A percentile compares a stretch with the other conserved stretches of the same genome.
Evolutionary conservation across 2,329 filamentous ascomycete genomes (phyloP).

Genomic region (Ceratocystis cacaofunesta): DNA sequence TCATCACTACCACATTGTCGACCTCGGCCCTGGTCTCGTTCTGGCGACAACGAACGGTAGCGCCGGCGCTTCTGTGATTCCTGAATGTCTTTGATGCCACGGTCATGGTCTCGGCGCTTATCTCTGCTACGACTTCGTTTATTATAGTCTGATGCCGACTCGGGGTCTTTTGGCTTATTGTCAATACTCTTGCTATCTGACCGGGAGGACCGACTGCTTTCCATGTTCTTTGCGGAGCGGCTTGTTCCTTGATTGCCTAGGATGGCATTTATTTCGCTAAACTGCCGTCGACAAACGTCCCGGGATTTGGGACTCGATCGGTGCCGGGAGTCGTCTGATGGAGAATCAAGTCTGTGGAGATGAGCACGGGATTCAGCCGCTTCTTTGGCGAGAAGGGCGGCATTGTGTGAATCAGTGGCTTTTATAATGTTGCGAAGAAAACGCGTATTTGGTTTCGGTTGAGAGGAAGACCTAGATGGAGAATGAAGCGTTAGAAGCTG

Average conservation of each 20-base stretch:
- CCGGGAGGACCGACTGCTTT: neutral
- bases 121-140: neutral
- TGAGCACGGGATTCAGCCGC: constrained; percentile 61
- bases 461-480: constrained; percentile 14
- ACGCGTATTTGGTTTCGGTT: constrained; percentile 75
- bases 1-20: neutral
- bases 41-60: neutral
- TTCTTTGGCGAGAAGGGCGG: constrained; percentile 70
- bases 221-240: constrained; percentile 14
- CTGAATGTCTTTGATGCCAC: neutral
- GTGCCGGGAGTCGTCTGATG: constrained; percentile 30
- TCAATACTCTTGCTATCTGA: constrained; percentile 14
- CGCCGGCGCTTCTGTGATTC: neutral
- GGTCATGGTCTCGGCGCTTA: neutral
- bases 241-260: constrained; percentile 25
- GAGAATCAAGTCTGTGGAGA: constrained; percentile 44
- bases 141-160: neutral
- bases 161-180: constrained; percentile 15
- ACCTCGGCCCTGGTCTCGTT: neutral
- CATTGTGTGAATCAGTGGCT: constrained; percentile 80
- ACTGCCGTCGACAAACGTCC: constrained; percentile 34
- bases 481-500: neutral
- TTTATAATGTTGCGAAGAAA: constrained; percentile 81
- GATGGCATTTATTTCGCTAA: constrained; percentile 46
- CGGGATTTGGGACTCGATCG: constrained; percentile 23